Evolutionary conservation across 768 basidiomycete genomes (phyloP).

Genomic region (Fistulinella prunicolor): DNA sequence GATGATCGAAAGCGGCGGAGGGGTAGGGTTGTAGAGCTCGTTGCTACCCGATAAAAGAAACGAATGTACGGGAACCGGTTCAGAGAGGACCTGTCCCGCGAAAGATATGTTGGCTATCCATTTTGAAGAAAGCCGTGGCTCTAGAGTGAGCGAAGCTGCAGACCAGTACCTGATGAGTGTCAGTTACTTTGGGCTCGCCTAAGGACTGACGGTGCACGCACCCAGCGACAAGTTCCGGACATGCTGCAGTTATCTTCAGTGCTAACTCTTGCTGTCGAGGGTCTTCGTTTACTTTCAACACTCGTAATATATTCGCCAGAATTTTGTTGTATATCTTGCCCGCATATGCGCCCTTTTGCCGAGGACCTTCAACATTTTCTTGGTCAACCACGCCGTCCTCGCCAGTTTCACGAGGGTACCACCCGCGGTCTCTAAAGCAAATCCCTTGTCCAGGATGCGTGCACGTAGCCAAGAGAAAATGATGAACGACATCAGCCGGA

Average conservation of each 20-base stretch:
- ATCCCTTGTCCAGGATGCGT: slow-evolving; percentile 79
- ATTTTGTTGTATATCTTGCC: slow-evolving; percentile 79
- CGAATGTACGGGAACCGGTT: slow-evolving; percentile 62
- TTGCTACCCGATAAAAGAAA: slow-evolving; percentile 52
- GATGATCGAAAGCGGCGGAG: slow-evolving; percentile 68
- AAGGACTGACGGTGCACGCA: slow-evolving; percentile 32
- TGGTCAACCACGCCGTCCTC: slow-evolving; percentile 37
- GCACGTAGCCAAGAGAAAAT: slow-evolving; percentile 83
- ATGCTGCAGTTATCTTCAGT: slow-evolving; percentile 72
- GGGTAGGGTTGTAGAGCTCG: slow-evolving; percentile 60
- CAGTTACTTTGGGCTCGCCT: slow-evolving; percentile 9
- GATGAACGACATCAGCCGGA: slow-evolving; percentile 78
- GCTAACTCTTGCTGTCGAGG: slow-evolving; percentile 81
- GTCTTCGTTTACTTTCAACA: slow-evolving; percentile 87
- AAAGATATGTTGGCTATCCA: slow-evolving; percentile 92
- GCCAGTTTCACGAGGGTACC: slow-evolving; percentile 76
- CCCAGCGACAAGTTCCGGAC: slow-evolving; percentile 85
- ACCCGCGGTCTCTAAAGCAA: slow-evolving; percentile 86
- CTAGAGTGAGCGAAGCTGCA: slow-evolving; percentile 64
- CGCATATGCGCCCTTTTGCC: slow-evolving; percentile 27
- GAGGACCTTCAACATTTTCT: slow-evolving; percentile 35
- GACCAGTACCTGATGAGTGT: slow-evolving; percentile 65
- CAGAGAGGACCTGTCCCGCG: slow-evolving; percentile 72
- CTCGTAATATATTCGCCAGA: slow-evolving; percentile 67
- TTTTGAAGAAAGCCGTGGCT: slow-evolving; percentile 82